These are phyloP conservation scores for Santalum album DNA, from an alignment of 164 flowering plant genomes.

Conservation along the genomic window DNA sequence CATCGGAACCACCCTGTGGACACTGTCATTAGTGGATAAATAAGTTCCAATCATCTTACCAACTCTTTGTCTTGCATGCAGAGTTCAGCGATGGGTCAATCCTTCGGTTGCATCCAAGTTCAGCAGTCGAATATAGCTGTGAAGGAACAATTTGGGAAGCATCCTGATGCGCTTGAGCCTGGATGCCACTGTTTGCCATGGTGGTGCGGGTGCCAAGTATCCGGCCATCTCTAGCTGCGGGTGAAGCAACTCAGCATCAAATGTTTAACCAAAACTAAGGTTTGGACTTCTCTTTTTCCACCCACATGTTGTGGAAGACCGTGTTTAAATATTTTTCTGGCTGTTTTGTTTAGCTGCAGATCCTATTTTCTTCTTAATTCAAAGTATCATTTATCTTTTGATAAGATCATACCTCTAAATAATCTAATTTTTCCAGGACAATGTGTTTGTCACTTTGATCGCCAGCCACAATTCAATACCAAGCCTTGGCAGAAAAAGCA, in stretches of 20 bases:
- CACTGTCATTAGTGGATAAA: too few species aligned
- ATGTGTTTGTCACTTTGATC: constrained; percentile 70
- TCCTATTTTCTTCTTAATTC: too few species aligned
- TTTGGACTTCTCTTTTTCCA: too few species aligned
- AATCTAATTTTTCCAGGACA: constrained; percentile 49
- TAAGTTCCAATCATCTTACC: too few species aligned
- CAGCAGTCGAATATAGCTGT: constrained; percentile 3
- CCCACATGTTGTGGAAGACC: too few species aligned
- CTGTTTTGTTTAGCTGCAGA: too few species aligned
- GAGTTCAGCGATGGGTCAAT: too few species aligned
- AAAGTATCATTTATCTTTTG: background rate
- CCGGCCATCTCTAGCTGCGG: constrained; percentile 57
- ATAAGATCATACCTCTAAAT: background rate
- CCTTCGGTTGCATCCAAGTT: too few species aligned
- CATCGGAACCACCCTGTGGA: too few species aligned
- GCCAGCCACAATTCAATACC: constrained; percentile 65
- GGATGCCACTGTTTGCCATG: constrained; percentile 79
- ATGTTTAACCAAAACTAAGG: constrained; percentile 77
- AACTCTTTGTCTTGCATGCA: too few species aligned
- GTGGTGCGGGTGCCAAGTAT: constrained; percentile 49
- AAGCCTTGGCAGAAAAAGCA: constrained; percentile 55
- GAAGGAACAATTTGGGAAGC: constrained; percentile 37
- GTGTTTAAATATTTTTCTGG: too few species aligned
- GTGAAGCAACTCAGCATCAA: constrained; percentile 69
- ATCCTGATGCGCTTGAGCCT: constrained; percentile 55